These are phyloP conservation scores for Aspergillus tanneri DNA, from an alignment of 2,329 filamentous ascomycete species.

Conservation along the genomic window DNA sequence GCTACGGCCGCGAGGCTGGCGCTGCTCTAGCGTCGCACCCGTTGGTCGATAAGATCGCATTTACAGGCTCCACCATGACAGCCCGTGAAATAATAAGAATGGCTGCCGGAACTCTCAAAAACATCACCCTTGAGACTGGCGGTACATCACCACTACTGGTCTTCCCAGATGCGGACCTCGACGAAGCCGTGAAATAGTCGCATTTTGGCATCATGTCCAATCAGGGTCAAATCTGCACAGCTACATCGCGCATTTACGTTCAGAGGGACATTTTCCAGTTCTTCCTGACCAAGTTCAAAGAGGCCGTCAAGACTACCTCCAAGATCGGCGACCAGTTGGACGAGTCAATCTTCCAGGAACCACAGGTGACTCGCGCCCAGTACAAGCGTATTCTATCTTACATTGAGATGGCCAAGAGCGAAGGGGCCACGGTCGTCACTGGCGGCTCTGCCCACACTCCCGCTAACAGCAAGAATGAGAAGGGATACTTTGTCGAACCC, in stretches of 20 bases:
- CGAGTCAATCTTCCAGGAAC: slow-evolving; percentile 44
- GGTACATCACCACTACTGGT: slow-evolving; percentile 60
- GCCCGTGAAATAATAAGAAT: slow-evolving; percentile 74
- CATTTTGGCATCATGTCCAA: slow-evolving; percentile 58
- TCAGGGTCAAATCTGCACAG: slow-evolving; percentile 60
- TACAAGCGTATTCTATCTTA: slow-evolving; percentile 46
- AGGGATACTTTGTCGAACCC: slow-evolving; percentile 81
- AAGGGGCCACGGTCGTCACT: slow-evolving; percentile 61
- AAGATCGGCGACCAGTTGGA: slow-evolving; percentile 46
- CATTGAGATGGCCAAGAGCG: slow-evolving; percentile 52
- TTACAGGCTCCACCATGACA: slow-evolving; percentile 72
- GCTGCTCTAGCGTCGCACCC: slow-evolving; percentile 66
- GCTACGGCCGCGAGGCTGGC: slow-evolving; percentile 66
- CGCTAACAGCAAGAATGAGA: slow-evolving; percentile 59
- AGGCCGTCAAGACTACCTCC: slow-evolving; percentile 34
- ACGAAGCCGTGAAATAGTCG: slow-evolving; percentile 52
- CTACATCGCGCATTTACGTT: slow-evolving; percentile 58
- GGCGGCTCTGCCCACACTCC: slow-evolving; percentile 57
- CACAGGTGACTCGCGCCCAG: slow-evolving; percentile 47
- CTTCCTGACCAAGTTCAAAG: slow-evolving; percentile 40
- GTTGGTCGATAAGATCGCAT: slow-evolving; percentile 73
- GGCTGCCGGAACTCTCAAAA: slow-evolving; percentile 63
- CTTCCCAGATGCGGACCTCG: slow-evolving; percentile 59
- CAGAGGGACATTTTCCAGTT: slow-evolving; percentile 53
- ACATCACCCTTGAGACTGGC: slow-evolving; percentile 61